Conservation (phyloP, 140 eudicot species). For the Oenanthe javanica region DNA sequence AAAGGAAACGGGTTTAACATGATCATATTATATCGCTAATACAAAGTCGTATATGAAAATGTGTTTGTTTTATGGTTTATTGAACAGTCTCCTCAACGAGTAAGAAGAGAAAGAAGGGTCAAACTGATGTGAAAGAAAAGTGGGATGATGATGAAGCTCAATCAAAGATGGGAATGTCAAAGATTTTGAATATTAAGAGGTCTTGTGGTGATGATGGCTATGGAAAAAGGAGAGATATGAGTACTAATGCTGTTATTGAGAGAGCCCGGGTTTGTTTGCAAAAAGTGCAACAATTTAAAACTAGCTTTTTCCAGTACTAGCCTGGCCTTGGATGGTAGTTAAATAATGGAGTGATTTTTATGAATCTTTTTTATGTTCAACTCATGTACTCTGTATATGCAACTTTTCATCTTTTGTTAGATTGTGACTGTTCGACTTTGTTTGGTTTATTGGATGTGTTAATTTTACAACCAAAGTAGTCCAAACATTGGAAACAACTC, state of each 20-base stretch:
- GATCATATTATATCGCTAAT: no score
- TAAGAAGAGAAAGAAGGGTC: not conserved
- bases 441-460: no score
- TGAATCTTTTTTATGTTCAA: not conserved
- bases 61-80: not conserved
- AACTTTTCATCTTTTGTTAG: not conserved
- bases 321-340: not conserved
- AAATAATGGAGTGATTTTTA: not conserved
- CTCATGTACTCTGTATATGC: not conserved
- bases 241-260: slow-evolving; percentile 1
- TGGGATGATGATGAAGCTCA: not conserved
- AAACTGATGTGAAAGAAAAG: not conserved
- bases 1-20: no score
- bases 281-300: not conserved
- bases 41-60: no score
- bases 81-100: slow-evolving; percentile 1
- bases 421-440: no score
- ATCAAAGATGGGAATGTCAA: not conserved
- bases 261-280: slow-evolving; percentile 6
- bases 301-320: not conserved
- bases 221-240: not conserved
- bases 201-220: not conserved
- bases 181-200: not conserved
- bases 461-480: no score
- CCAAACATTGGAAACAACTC: no score